A percentile compares a stretch with the other conserved stretches of the same genome.
Conservation (phyloP, 176 grass and related monocot species). For the Aegilops speltoides region DNA sequence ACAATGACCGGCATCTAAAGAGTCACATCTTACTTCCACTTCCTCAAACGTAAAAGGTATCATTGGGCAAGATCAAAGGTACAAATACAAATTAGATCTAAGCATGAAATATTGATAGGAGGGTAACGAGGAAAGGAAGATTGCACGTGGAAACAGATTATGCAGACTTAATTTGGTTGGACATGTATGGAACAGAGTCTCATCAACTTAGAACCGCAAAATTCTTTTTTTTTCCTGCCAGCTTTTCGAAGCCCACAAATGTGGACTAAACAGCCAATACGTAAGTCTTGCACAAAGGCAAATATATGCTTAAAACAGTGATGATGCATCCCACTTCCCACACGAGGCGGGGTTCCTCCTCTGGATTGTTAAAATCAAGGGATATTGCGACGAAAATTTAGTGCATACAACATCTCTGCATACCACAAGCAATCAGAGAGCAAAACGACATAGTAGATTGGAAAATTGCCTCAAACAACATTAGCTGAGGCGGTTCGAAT, state of each 20-base stretch:
- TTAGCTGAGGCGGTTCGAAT: slow-evolving; percentile 6
- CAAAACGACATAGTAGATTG: slow-evolving; percentile 23
- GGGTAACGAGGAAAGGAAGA: background rate
- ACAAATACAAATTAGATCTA: background rate
- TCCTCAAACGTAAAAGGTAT: background rate
- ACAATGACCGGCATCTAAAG: too few species aligned
- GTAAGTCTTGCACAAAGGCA: background rate
- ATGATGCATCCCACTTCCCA: background rate
- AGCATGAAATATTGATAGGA: background rate
- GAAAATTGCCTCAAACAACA: slow-evolving; percentile 32
- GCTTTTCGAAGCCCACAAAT: background rate
- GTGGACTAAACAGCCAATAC: background rate
- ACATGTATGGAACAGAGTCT: background rate
- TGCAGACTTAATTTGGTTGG: background rate
- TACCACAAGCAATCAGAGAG: slow-evolving; percentile 34
- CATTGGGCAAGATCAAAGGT: background rate
- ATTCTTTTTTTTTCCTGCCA: background rate
- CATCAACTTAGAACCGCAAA: background rate
- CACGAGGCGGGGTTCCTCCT: background rate
- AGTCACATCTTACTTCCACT: background rate
- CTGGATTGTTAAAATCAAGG: background rate
- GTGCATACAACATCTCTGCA: slow-evolving; percentile 32
- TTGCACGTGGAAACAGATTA: too few species aligned
- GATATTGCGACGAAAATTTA: slow-evolving; percentile 15
- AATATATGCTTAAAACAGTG: background rate